A percentile compares a stretch with the other conserved stretches of the same genome.
phyloP scores from a whole-genome alignment of 495 filamentous ascomycete genomes.

The Bathelium albidoporum region DNA sequence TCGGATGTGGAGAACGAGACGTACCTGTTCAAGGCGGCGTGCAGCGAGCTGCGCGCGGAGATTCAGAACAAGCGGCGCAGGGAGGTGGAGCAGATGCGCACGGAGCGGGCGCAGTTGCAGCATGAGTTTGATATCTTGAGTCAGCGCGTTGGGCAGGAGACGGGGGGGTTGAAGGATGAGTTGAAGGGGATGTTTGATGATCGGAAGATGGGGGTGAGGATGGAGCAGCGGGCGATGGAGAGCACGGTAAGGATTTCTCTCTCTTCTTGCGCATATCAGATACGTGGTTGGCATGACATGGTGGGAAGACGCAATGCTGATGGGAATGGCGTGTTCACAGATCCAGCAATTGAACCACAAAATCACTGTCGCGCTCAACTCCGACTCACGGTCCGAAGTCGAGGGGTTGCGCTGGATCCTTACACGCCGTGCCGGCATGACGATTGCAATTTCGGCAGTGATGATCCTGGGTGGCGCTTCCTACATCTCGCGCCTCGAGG shows the following conservation, averaged over 20 bases:
- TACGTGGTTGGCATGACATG: not conserved
- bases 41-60: conserved; percentile 80
- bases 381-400: conserved; percentile 79
- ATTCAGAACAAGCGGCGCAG: conserved; percentile 46
- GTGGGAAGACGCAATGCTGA: not conserved
- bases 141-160: conserved; percentile 72
- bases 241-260: conserved; percentile 53
- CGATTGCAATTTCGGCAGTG: conserved; percentile 42
- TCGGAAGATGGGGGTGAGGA: conserved; percentile 79
- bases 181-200: conserved; percentile 95
- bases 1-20: conserved; percentile 75
- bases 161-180: conserved; percentile 71
- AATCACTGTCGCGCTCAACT: conserved; percentile 76
- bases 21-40: conserved; percentile 90
- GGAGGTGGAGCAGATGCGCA: conserved; percentile 60
- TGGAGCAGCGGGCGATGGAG: conserved; percentile 75
- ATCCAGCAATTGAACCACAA: conserved; percentile 92
- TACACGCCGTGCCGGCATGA: conserved; percentile 73
- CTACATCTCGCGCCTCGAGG: conserved; percentile 7
- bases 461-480: conserved; percentile 20
- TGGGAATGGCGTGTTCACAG: conserved; percentile 26
- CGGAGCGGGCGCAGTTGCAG: conserved; percentile 73
- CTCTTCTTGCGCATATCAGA: conserved; percentile 23
- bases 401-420: conserved; percentile 86
- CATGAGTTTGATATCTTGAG: conserved; percentile 88